Evolutionary conservation across 176 grass and related monocot genomes (phyloP).

Genomic region (Oryza nivara): DNA sequence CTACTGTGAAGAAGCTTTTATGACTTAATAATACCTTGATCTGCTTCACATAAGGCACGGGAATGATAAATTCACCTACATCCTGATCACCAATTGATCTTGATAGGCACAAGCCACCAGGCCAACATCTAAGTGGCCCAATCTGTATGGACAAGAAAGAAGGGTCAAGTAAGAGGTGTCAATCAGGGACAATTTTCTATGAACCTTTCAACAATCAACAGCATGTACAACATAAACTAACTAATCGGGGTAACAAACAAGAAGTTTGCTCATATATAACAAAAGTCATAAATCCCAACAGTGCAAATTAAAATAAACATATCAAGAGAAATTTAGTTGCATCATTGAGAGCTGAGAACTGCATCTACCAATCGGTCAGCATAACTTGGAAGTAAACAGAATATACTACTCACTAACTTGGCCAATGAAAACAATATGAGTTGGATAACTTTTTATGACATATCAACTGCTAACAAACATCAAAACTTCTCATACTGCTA

Average conservation of each 20-base stretch:
- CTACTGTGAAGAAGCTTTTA: background rate
- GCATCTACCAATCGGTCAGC: constrained; percentile 11
- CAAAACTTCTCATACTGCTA: background rate
- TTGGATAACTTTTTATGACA: background rate
- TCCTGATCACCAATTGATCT: constrained; percentile 98
- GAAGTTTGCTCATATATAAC: background rate
- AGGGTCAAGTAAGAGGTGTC: background rate
- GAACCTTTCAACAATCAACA: constrained; percentile 17
- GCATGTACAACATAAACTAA: background rate
- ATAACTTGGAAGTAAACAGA: constrained; percentile 13
- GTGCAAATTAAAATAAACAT: constrained; percentile 22
- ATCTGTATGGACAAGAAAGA: constrained; percentile 54
- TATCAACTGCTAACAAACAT: constrained; percentile 1
- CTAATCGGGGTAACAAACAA: background rate
- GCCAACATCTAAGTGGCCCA: constrained; percentile 96
- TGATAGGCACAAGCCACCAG: constrained; percentile 96
- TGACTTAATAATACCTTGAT: constrained; percentile 66
- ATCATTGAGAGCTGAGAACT: constrained; percentile 19
- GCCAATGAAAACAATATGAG: constrained; percentile 12
- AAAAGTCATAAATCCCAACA: background rate
- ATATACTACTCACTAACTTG: background rate
- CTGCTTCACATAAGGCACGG: constrained; percentile 95
- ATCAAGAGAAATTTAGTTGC: background rate
- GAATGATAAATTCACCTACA: constrained; percentile 97
- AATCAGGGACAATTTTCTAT: constrained; percentile 17